Percentiles rank a stretch among this genome's conserved stretches.
These are phyloP conservation scores for Aspergillus oerlinghausenensis DNA, from an alignment of 2,329 filamentous ascomycete genomes.

Conservation along the genomic window DNA sequence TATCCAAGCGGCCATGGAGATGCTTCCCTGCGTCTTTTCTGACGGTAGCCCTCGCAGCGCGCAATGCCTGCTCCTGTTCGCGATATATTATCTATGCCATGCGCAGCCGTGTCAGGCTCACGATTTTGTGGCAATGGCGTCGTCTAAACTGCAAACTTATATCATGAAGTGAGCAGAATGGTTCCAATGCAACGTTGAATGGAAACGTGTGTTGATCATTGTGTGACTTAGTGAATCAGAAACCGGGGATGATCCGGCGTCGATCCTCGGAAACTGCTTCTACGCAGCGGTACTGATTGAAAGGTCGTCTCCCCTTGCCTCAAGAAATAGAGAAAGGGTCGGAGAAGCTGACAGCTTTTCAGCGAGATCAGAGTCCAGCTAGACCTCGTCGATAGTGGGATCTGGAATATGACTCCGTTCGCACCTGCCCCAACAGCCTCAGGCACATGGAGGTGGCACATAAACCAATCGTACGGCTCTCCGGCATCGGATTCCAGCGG, in stretches of 20 bases:
- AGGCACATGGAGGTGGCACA: background rate
- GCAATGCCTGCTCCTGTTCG: slow-evolving; percentile 2
- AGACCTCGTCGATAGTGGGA: slow-evolving; percentile 5
- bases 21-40: background rate
- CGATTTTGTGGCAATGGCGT: slow-evolving; percentile 7
- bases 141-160: slow-evolving; percentile 1
- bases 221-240: background rate
- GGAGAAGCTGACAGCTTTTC: background rate
- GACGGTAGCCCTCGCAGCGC: background rate
- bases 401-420: slow-evolving; percentile 1
- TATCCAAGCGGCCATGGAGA: slow-evolving; percentile 1
- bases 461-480: no score
- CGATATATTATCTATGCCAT: slow-evolving; percentile 4
- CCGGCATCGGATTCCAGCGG: no score
- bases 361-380: slow-evolving; percentile 9
- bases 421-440: background rate
- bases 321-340: no score
- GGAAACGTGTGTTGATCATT: no score
- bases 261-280: slow-evolving; percentile 5
- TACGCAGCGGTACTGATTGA: slow-evolving; percentile 7
- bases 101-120: slow-evolving; percentile 5
- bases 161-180: background rate
- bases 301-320: background rate
- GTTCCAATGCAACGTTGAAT: background rate
- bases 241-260: background rate